Base-by-base conservation (phyloP, 2,329 filamentous ascomycete species). In the Talaromyces sp. region DNA sequence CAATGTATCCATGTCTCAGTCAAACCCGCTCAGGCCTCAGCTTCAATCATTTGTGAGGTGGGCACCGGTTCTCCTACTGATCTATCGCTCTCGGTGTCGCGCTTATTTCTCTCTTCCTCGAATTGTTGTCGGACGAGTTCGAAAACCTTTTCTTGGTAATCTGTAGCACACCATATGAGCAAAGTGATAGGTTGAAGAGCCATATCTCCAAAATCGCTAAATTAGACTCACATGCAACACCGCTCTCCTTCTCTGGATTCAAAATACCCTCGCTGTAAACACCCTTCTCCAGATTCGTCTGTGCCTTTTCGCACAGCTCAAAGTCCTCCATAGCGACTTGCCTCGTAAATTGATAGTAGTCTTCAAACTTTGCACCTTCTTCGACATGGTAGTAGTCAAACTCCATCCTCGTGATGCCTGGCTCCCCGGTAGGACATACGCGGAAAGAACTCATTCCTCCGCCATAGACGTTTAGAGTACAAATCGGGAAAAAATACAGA, bases 381-480 rank as follows among this genome's bases (percentile, higher is more conserved):
- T 80, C 81, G 35, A 78, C 68, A 65, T 86, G 83, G 68, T 85
- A 86, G 67, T 87, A 87, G 69, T 86, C 85, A 66, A 87, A 87
- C 68, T 86, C 84, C 84, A 86, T 86, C 14, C 82, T 76, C 0
- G 82, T 82, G 19, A 83, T 74, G 0, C 79, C 78, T 0, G 84
- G 83, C 27, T 83, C 78, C 0, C 78, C 73, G 0, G 80, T 82
- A 0, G 85, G 85, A 67, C 83, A 84, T 1, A 85, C 83, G 1
- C 85, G 81, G 73, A 86, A 87, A 5, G 79, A 83, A 11, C 81
- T 82, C 83, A 86, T 85, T 3, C 85, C 85, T 0, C 85, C 85
- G 1, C 83, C 85, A 63, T 87, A 86, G 45, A 86, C 81, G 64
- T 86, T 86, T 54, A 86, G 69, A 0, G 83, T 86, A 69, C 82